Evolutionary conservation across 2,329 filamentous ascomycete genomes (phyloP), one percentile per base, ranked within the genome.

Genomic region (Xylaria sp.): DNA sequence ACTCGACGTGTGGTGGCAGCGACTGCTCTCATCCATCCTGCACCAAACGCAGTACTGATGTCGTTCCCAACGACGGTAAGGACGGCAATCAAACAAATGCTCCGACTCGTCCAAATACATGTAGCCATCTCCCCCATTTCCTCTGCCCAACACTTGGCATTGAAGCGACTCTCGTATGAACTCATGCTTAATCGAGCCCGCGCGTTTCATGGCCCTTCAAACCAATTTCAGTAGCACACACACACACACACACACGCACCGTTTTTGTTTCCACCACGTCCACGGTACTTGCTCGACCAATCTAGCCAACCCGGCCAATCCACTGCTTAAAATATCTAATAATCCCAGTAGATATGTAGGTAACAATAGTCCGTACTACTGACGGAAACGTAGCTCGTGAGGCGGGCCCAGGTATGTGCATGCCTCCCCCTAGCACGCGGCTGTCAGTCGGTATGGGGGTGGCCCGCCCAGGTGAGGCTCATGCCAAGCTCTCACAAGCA

Each of bases 401-500:
- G 17, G 19, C 21, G 20, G 16, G 20, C 8, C 20, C 21, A 11
- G 22, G n/a, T 17, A 26, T 24, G 7, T 44, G 21, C 24, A n/a
- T n/a, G n/a, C n/a, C n/a, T n/a, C n/a, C n/a, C n/a, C n/a, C 5
- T 16, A 17, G 18, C 24, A 34, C 40, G 20, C 48, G 37, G 29
- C 22, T 29, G 20, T 39, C 38, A 42, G 8, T 17, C 13, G 45
- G 37, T 39, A 56, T 51, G 48, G 49, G 44, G 48, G 40, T 38
- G 17, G 48, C 38, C 37, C 44, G 38, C 44, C 21, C 21, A 52
- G 53, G 43, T 55, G 53, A 58, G 52, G 49, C 61, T 62, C 57
- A 49, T 52, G 57, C 56, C 56, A 62, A 56, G 57, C 52, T 56
- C 48, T 48, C 42, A 57, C 48, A 54, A 44, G 26, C 53, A 46